Conservation (phyloP, 2,329 filamentous ascomycete species). For the Alternaria brassicicola region DNA sequence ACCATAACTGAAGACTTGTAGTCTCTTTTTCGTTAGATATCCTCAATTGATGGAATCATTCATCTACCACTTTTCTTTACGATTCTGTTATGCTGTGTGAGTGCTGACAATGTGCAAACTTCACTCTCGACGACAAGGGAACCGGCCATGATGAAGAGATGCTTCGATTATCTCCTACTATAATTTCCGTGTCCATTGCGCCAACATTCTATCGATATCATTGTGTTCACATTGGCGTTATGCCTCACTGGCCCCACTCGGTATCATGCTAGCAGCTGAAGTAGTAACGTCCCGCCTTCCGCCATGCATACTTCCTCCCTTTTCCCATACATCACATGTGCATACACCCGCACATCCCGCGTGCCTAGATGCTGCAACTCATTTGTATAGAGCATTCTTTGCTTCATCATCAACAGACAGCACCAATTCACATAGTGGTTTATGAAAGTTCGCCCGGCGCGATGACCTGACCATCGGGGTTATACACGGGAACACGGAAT, state of each 20-base stretch:
- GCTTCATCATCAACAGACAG: not conserved
- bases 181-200: too few relatives aligned
- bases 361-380: fast-evolving
- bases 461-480: not conserved
- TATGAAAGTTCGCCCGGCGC: not conserved
- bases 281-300: not conserved
- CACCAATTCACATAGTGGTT: not conserved
- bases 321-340: not conserved
- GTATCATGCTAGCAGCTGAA: not conserved
- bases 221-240: not conserved
- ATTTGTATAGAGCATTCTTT: fast-evolving
- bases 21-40: not conserved
- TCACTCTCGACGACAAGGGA: not conserved
- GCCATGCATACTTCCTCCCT: not conserved
- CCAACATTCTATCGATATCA: not conserved
- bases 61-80: not conserved
- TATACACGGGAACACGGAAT: not conserved
- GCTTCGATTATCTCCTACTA: not conserved
- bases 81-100: not conserved
- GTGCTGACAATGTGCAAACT: not conserved
- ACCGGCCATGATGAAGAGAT: not conserved
- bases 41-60: not conserved
- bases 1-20: not conserved
- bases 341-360: not conserved
- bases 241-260: not conserved